phyloP scores from a whole-genome alignment of 345 rosid species.

The Microthlaspi erraticum region DNA sequence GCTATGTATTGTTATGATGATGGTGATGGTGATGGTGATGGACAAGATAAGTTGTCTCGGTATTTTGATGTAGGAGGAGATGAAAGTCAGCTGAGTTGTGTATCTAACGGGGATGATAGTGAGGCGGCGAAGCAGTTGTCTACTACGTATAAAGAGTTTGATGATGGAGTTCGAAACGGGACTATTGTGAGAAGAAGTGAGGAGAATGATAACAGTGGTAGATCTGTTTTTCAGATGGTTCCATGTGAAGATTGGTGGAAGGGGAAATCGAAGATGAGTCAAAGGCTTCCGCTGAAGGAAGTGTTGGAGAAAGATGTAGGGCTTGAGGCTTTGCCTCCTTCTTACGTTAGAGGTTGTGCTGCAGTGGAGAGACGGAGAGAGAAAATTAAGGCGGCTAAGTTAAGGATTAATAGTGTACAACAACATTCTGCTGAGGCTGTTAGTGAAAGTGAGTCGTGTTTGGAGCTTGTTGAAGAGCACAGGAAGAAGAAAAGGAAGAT shows the following conservation, averaged over 20 bases:
- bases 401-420: conserved; percentile 54
- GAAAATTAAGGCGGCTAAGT: conserved; percentile 72
- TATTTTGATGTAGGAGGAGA: conserved; percentile 47
- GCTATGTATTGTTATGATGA: conserved; percentile 41
- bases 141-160: conserved; percentile 50
- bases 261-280: conserved; percentile 73
- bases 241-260: conserved; percentile 72
- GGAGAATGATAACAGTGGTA: not conserved
- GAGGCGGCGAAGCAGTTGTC: conserved; percentile 59
- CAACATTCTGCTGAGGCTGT: conserved; percentile 50
- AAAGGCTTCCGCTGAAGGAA: conserved; percentile 67
- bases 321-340: conserved; percentile 62
- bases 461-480: conserved; percentile 30
- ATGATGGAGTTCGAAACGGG: conserved; percentile 38
- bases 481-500: conserved; percentile 56
- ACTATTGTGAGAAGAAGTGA: conserved; percentile 18
- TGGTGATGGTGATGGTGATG: conserved; percentile 34
- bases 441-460: conserved; percentile 9
- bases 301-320: conserved; percentile 81
- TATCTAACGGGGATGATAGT: conserved; percentile 38
- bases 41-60: conserved; percentile 32
- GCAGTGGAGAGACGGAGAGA: conserved; percentile 59
- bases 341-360: conserved; percentile 58
- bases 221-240: conserved; percentile 20
- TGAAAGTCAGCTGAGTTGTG: conserved; percentile 19